phyloP scores from a whole-genome alignment of 176 grass and related monocot genomes.

The Tillandsia fasciculata region DNA sequence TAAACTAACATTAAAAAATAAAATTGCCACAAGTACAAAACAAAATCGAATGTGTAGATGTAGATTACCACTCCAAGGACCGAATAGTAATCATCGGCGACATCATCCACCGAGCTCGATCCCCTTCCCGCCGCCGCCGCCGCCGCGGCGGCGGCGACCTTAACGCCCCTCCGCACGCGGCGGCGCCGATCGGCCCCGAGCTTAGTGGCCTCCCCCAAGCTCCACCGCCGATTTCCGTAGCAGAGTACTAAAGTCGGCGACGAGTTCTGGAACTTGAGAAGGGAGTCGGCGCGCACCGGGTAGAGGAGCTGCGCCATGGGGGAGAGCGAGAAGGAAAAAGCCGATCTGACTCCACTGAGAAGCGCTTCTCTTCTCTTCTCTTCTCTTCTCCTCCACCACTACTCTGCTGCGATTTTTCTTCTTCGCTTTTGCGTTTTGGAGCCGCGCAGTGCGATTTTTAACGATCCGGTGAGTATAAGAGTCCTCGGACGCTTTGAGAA shows the following conservation, averaged over 20 bases:
- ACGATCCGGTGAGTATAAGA: neutral
- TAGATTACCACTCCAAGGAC: constrained; percentile 2
- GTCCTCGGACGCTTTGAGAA: neutral
- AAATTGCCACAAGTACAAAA: neutral
- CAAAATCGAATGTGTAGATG: no score
- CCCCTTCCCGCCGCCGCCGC: neutral
- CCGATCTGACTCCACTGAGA: neutral
- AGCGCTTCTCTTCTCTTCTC: neutral
- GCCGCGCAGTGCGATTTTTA: constrained; percentile 1
- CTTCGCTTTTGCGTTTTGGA: neutral
- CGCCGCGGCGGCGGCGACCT: neutral
- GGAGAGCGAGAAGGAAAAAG: neutral
- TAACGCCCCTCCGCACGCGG: neutral
- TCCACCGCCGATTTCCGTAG: neutral
- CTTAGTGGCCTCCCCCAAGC: neutral
- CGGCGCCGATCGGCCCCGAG: neutral
- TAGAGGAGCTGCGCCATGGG: constrained; percentile 1
- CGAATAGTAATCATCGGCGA: neutral
- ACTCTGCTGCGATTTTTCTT: neutral
- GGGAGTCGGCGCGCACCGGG: neutral
- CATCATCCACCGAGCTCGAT: neutral
- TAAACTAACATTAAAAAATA: neutral
- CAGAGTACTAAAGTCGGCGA: neutral
- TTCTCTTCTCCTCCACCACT: neutral
- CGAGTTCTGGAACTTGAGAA: neutral